phyloP scores from a whole-genome alignment of 2,329 filamentous ascomycete species.

The Gremmenia infestans region DNA sequence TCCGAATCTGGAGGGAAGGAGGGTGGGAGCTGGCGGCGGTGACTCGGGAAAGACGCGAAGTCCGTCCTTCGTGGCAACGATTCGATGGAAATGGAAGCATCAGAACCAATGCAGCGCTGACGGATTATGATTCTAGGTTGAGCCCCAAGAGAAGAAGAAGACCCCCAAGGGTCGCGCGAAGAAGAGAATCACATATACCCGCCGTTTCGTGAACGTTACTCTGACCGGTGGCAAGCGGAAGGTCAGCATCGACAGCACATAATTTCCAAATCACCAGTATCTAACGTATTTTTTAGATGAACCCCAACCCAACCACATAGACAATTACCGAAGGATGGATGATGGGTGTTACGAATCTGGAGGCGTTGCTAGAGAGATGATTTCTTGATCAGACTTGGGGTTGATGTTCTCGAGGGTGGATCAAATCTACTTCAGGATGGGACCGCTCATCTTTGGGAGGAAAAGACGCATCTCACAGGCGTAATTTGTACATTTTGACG shows the following conservation, averaged over 20 bases:
- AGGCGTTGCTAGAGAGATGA: conserved; percentile 13
- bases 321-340: conserved; percentile 18
- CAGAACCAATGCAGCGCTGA: conserved; percentile 18
- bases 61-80: not conserved
- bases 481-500: conserved; percentile 30
- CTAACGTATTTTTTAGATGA: conserved; percentile 55
- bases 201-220: conserved; percentile 97
- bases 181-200: conserved; percentile 95
- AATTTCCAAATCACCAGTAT: conserved; percentile 12
- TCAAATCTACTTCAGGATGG: conserved; percentile 24
- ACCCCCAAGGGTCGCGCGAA: conserved; percentile 93
- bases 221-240: conserved; percentile 98
- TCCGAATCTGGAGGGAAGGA: conserved; percentile 11
- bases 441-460: conserved; percentile 26
- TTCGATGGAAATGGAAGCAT: not conserved
- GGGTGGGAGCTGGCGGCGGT: not conserved
- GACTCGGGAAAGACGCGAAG: not conserved
- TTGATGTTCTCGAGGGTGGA: conserved; percentile 26
- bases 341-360: conserved; percentile 12
- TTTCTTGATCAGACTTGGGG: conserved; percentile 25
- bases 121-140: conserved; percentile 54
- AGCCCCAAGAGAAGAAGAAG: conserved; percentile 94
- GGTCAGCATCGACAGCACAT: conserved; percentile 47
- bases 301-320: conserved; percentile 76
- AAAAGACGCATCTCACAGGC: conserved; percentile 31